phyloP scores from a whole-genome alignment of 2,329 filamentous ascomycete species.

The Phaeomoniella chlamydospora region DNA sequence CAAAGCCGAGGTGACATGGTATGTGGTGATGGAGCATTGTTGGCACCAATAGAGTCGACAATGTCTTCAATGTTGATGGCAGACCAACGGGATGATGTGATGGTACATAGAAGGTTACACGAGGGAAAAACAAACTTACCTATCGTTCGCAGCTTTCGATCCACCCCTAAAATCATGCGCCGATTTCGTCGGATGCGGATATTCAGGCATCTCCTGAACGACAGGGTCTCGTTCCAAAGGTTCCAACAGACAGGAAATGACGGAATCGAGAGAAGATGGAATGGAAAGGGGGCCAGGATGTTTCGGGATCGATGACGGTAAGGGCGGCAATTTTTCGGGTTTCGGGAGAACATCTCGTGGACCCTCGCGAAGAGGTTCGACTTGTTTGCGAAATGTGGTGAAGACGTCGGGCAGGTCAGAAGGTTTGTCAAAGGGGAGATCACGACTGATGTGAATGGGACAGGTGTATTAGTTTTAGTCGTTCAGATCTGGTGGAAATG shows the following conservation, averaged over 20 bases:
- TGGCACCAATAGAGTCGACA: too few species aligned
- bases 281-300: conserved; percentile 51
- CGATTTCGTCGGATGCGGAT: conserved; percentile 38
- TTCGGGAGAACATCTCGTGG: conserved; percentile 43
- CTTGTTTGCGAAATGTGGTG: conserved; percentile 57
- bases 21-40: too few species aligned
- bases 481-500: conserved; percentile 2
- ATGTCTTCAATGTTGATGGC: too few species aligned
- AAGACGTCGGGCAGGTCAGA: conserved; percentile 59
- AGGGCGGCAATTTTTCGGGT: conserved; percentile 42
- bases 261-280: conserved; percentile 36
- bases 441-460: conserved; percentile 35
- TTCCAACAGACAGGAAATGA: conserved; percentile 40
- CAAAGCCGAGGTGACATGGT: too few species aligned
- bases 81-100: too few species aligned
- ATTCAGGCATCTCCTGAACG: conserved; percentile 35
- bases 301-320: conserved; percentile 40
- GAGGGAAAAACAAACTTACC: too few species aligned
- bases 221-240: conserved; percentile 39
- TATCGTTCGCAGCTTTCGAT: conserved; percentile 40
- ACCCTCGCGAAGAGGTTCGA: conserved; percentile 54
- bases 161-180: conserved; percentile 57
- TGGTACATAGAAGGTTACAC: too few species aligned
- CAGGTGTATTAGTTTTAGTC: too few species aligned
- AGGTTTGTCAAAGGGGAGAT: conserved; percentile 43